Percentiles rank a stretch among this genome's conserved stretches.
These are phyloP conservation scores for Colletotrichum chlorophyti DNA, from an alignment of 2,329 filamentous ascomycete genomes.

Conservation along the genomic window DNA sequence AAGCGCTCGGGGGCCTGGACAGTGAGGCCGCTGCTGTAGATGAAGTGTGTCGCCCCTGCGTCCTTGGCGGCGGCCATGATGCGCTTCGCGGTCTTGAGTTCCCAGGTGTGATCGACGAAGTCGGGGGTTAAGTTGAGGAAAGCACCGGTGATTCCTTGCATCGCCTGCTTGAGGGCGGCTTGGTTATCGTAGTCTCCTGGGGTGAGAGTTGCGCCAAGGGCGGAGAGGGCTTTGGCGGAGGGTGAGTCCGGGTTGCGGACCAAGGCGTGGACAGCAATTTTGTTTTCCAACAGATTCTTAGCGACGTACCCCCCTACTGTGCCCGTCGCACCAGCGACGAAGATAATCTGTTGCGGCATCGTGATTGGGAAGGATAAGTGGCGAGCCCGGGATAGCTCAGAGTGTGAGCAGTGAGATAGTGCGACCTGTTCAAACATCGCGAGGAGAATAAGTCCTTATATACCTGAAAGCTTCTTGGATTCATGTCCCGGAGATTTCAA, in stretches of 20 bases:
- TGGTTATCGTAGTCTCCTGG: constrained; percentile 42
- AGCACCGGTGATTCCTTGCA: constrained; percentile 38
- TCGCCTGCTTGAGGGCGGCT: constrained; percentile 35
- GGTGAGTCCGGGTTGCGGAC: constrained; percentile 39
- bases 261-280: constrained; percentile 38
- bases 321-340: constrained; percentile 48
- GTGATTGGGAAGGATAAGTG: neutral
- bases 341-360: constrained; percentile 30
- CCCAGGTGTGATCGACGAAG: constrained; percentile 37
- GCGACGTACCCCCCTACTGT: constrained; percentile 45
- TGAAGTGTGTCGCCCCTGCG: constrained; percentile 43
- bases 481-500: no score
- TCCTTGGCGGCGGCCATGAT: constrained; percentile 45
- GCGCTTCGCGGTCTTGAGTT: constrained; percentile 37
- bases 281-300: constrained; percentile 39
- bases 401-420: no score
- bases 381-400: no score
- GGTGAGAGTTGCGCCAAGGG: constrained; percentile 41
- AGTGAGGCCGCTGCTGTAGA: constrained; percentile 44
- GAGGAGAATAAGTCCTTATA: no score
- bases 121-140: constrained; percentile 43
- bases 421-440: no score
- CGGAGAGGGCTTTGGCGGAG: constrained; percentile 36
- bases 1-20: constrained; percentile 38
- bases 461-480: no score